A percentile compares a stretch with the other conserved stretches of the same genome.
Evolutionary conservation across 768 basidiomycete species (phyloP).

Genomic region (Macrolepiota albuminosa): DNA sequence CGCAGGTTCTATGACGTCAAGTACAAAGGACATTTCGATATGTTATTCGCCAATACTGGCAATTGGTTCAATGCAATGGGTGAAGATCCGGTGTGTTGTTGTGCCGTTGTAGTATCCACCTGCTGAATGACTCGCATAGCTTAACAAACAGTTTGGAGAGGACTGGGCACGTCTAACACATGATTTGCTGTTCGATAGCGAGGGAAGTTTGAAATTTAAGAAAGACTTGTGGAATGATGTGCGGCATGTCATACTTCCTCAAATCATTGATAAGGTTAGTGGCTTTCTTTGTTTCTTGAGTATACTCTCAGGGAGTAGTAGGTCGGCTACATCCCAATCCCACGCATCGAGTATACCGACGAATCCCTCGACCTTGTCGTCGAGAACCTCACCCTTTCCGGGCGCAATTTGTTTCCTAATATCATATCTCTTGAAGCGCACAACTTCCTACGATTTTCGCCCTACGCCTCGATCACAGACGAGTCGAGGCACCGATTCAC

Average conservation of each 20-base stretch:
- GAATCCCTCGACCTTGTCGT: constrained; percentile 83
- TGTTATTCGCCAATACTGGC: constrained; percentile 63
- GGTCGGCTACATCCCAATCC: constrained; percentile 84
- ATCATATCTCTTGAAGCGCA: constrained; percentile 67
- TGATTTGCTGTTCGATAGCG: constrained; percentile 76
- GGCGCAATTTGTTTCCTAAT: constrained; percentile 87
- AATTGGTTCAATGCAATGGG: constrained; percentile 84
- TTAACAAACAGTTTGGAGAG: constrained; percentile 74
- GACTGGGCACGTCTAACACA: constrained; percentile 79
- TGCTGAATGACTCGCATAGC: constrained; percentile 12
- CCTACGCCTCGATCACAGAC: constrained; percentile 59
- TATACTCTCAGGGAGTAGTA: constrained; percentile 17
- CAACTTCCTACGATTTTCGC: constrained; percentile 83
- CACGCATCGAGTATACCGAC: constrained; percentile 91
- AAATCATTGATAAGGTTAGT: constrained; percentile 66
- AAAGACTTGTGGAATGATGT: constrained; percentile 86
- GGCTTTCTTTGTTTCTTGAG: too few relatives aligned
- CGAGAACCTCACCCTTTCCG: constrained; percentile 88
- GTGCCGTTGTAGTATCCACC: rapidly evolving
- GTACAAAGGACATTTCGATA: constrained; percentile 72
- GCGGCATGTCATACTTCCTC: constrained; percentile 74
- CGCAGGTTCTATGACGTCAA: constrained; percentile 70
- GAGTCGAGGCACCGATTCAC: constrained; percentile 67
- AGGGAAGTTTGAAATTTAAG: constrained; percentile 88
- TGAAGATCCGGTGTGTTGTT: constrained; percentile 58